A percentile compares a stretch with the other conserved stretches of the same genome.
phyloP scores from a whole-genome alignment of 2,329 filamentous ascomycete genomes.

The Verruconis gallopava region DNA sequence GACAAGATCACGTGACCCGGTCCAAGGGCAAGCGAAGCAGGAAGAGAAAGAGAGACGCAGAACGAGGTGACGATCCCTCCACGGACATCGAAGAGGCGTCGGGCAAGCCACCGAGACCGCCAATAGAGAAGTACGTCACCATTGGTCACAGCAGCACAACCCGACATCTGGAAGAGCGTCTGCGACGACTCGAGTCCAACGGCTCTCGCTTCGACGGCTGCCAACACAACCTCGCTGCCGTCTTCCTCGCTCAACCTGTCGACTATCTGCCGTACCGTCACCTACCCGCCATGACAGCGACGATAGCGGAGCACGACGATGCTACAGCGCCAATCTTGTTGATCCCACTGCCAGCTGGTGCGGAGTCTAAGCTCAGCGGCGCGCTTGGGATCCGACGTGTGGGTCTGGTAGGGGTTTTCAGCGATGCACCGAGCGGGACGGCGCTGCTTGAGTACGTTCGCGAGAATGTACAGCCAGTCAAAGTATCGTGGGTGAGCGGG shows the following conservation, averaged over 20 bases:
- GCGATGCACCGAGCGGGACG: conserved; percentile 43
- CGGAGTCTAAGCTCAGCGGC: conserved; percentile 43
- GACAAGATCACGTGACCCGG: conserved; percentile 37
- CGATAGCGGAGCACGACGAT: conserved; percentile 34
- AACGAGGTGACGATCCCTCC: too few species aligned
- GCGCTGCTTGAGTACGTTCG: conserved; percentile 45
- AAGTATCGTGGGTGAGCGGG: conserved; percentile 45
- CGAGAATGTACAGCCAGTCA: conserved; percentile 38
- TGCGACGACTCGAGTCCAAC: too few species aligned
- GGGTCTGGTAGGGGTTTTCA: conserved; percentile 48
- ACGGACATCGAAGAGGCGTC: conserved; percentile 7
- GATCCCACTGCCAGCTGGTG: conserved; percentile 48
- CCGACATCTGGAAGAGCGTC: conserved; percentile 37
- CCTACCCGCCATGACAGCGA: conserved; percentile 42
- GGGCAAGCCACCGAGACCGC: conserved; percentile 31
- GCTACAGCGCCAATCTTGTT: conserved; percentile 37
- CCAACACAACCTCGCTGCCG: neutral
- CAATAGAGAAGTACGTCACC: conserved; percentile 45
- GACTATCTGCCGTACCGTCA: conserved; percentile 41
- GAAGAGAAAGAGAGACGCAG: conserved; percentile 40
- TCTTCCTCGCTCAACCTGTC: neutral
- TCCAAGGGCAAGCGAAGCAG: conserved; percentile 50
- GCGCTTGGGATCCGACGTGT: conserved; percentile 50
- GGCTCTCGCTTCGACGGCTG: too few species aligned
- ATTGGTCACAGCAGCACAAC: conserved; percentile 54